A percentile compares a stretch with the other conserved stretches of the same genome.
Conservation (phyloP, 495 filamentous ascomycete genomes). For the Xylaria nigripes region DNA sequence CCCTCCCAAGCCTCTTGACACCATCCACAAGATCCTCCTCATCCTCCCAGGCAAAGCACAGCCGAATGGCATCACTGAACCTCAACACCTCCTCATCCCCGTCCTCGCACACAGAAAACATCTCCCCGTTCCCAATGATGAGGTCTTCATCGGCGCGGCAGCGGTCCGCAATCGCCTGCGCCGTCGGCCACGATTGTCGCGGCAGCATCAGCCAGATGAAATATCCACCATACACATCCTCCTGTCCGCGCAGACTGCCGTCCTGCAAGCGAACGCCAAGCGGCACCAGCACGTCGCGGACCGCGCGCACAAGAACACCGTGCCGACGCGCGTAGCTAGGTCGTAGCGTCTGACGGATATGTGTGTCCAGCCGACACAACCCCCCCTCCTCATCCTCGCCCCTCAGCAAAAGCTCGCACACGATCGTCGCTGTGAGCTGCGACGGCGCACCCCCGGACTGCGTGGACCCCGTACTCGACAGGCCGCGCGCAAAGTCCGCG, state of each 20-base stretch:
- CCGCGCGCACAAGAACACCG: constrained; percentile 41
- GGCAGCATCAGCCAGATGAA: constrained; percentile 74
- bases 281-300: constrained; percentile 48
- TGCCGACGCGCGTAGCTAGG: constrained; percentile 53
- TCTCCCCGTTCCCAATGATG: constrained; percentile 51
- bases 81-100: constrained; percentile 24
- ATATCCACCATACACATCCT: constrained; percentile 57
- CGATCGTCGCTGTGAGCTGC: constrained; percentile 58
- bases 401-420: constrained; percentile 48
- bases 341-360: constrained; percentile 33
- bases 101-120: constrained; percentile 62
- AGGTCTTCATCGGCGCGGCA: constrained; percentile 52
- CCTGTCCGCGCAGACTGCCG: constrained; percentile 10
- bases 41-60: constrained; percentile 73
- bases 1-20: constrained; percentile 50
- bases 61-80: constrained; percentile 50
- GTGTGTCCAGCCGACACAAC: constrained; percentile 29
- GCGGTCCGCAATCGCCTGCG: constrained; percentile 45
- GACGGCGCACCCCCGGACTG: constrained; percentile 70
- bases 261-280: constrained; percentile 45
- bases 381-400: background rate
- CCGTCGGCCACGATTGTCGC: constrained; percentile 27
- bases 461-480: constrained; percentile 62
- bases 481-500: constrained; percentile 54
- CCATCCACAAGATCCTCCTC: constrained; percentile 61